Evolutionary conservation across 2,329 filamentous ascomycete genomes (phyloP).

Genomic region (Aspergillus alliaceus): DNA sequence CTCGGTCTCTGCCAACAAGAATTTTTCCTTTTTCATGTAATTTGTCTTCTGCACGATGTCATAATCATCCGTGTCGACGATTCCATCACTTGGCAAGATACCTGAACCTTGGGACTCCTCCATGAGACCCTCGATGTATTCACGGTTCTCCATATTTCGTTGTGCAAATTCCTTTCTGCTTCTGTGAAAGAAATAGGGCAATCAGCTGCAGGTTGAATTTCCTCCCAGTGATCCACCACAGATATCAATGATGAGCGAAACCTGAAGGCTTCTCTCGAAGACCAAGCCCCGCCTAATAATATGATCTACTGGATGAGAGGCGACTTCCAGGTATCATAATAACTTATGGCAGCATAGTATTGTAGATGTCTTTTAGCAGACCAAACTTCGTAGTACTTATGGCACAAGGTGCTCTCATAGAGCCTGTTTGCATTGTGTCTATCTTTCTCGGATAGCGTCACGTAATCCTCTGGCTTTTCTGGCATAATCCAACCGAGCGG

Average conservation of each 20-base stretch:
- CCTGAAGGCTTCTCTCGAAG: neutral
- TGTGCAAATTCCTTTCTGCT: neutral
- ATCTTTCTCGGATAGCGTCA: neutral
- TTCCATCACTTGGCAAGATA: neutral
- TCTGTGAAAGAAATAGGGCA: neutral
- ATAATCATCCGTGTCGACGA: neutral
- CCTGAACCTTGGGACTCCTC: neutral
- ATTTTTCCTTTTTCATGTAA: neutral
- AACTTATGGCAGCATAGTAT: neutral
- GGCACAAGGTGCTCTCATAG: neutral
- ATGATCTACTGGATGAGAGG: neutral
- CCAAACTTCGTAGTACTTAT: neutral
- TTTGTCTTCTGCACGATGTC: neutral
- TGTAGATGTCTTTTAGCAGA: neutral
- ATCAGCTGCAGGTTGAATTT: neutral
- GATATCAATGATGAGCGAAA: neutral
- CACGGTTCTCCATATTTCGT: neutral
- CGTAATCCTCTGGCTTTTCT: neutral
- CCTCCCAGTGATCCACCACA: neutral
- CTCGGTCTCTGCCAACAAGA: slow-evolving; percentile 5
- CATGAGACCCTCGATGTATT: neutral
- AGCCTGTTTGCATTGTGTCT: neutral
- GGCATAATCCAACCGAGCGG: neutral
- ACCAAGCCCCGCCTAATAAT: neutral
- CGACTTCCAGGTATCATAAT: neutral